Base-by-base conservation (phyloP, 495 filamentous ascomycete species). In the Aspergillus indologenus region DNA sequence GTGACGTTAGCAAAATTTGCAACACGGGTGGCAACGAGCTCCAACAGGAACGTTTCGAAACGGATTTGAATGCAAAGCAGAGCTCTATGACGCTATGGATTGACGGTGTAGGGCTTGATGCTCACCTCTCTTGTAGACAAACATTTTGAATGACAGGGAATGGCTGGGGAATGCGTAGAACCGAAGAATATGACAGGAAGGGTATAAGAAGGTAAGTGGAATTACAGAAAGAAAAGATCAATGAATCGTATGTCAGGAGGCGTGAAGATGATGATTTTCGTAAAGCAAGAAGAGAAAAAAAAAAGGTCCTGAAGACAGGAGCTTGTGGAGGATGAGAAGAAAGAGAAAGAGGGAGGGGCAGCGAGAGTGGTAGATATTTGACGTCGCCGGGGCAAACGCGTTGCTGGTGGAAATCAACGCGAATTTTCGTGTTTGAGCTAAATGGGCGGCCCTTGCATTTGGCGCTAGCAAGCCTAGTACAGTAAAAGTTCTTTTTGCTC, bases 81-180 rank as follows among this genome's bases (percentile, higher is more conserved):
- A 26, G 29, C 43, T 14, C 17, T 17, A 4, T n/a, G 42, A 17
- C 22, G 23, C 55, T 53, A 23, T 29, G 34, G 44, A 31, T 47
- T 26, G 19, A 51, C 1, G 29, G 31, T 12, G 4, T n/a, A 44
- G 20, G 22, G 1, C 6, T 45, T 57, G 45, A 56, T 63, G 75
- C 85, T 67, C 80, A 88, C 85, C 84, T 76, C 85, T 79, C 77
- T 88, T 88, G 74, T 81, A 87, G 66, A 88, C 85, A 75, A 84
- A 88, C 85, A 88, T 88, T 40, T 66, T 81, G 64, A 53, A 53
- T 42, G 44, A 48, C 48, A 29, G 44, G 44, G 54, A 52, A 54
- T 26, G 29, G 53, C 56, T 47, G 56, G 44, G 48, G 53, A 47
- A 58, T 54, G 22, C 44, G 56, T 54, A 47, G 47, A 61, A 56